Base-by-base conservation (phyloP, 768 basidiomycete species). In the Rhodotorula diobovata region DNA sequence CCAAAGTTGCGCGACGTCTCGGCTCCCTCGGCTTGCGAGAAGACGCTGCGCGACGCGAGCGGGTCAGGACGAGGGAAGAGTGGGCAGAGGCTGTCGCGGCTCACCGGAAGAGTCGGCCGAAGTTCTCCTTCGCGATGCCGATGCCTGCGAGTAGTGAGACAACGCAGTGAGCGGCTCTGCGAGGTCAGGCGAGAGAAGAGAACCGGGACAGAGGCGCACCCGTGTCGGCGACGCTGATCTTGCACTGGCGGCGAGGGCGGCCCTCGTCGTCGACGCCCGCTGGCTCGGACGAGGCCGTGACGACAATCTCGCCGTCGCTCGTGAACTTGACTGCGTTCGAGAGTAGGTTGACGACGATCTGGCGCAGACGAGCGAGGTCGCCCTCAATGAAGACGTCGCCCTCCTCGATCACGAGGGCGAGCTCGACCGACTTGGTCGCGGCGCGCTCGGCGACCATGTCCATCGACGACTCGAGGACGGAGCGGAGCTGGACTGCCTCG, bases 271-370 rank as follows among this genome's bases (percentile, higher is more conserved):
- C 59, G 15, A 61, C 41, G 4, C 14, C 39, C 1, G 43, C 37
- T 7, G 72, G 32, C 20, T 23, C 23, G 0, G 70, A 71, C 1
- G 63, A 60, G 0, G 70, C 70, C 6, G 61, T 72, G 46, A 75
- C 70, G 32, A 45, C 63, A 54, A 75, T 67, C 61, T 75, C 74
- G 61, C 74, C 74, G 16, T 63, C 60, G 1, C 53, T 12, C 1
- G 64, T 67, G 59, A 75, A 75, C 62, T 71, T 75, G 70, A 73
- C 68, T 23, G 72, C 72, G 41, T 73, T 73, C 6, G 72, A 73
- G 32, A 70, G 68, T 2, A 73, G 62, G n/a, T 73, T 73, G 56
- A 73, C 72, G 45, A 70, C 32, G 46, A 73, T 67, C 35, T 73
- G 72, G 10, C 72, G 59, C 0, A 73, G 63, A 0, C 72, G 72